Conservation (phyloP, 2,329 filamentous ascomycete genomes). For the Calonectria pauciramosa region DNA sequence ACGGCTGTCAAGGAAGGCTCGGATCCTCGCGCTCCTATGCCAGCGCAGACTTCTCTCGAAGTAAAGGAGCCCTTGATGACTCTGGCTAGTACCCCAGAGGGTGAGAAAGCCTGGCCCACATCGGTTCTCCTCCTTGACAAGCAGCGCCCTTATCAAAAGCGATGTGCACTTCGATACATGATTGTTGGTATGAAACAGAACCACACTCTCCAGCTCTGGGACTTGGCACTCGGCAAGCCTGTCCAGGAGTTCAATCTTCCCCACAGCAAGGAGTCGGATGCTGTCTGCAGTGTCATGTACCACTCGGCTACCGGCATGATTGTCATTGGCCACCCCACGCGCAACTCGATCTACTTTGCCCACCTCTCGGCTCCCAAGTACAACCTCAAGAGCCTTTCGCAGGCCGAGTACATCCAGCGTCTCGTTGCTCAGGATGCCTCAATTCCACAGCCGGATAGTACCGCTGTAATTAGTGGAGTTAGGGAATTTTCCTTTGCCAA, state of each 20-base stretch:
- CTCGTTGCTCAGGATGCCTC: slow-evolving; percentile 79
- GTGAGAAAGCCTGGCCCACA: slow-evolving; percentile 96
- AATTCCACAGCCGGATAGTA: slow-evolving; percentile 90
- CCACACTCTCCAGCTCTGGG: slow-evolving; percentile 98
- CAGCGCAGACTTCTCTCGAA: slow-evolving; percentile 74
- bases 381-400: slow-evolving; percentile 83
- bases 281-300: slow-evolving; percentile 97
- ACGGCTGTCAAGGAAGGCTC: slow-evolving; percentile 67
- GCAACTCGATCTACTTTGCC: slow-evolving; percentile 97
- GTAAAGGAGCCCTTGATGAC: slow-evolving; percentile 90
- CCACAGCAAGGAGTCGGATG: slow-evolving; percentile 95
- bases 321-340: slow-evolving; percentile 93
- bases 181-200: slow-evolving; percentile 99
- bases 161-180: slow-evolving; percentile 91
- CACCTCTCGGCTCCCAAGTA: slow-evolving; percentile 96
- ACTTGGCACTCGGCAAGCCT: slow-evolving; percentile 92
- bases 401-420: slow-evolving; percentile 88
- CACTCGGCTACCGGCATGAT: slow-evolving; percentile 94
- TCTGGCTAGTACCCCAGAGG: slow-evolving; percentile 86
- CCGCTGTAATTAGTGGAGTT: slow-evolving; percentile 96
- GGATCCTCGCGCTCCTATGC: slow-evolving; percentile 65
- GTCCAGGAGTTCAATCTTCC: slow-evolving; percentile 98
- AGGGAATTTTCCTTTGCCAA: slow-evolving; percentile 93
- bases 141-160: slow-evolving; percentile 91
- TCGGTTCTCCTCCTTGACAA: slow-evolving; percentile 98